Evolutionary conservation across 116 monocot species (phyloP), one percentile per base, ranked within the genome.

Genomic region (Trichopus zeylanicus): DNA sequence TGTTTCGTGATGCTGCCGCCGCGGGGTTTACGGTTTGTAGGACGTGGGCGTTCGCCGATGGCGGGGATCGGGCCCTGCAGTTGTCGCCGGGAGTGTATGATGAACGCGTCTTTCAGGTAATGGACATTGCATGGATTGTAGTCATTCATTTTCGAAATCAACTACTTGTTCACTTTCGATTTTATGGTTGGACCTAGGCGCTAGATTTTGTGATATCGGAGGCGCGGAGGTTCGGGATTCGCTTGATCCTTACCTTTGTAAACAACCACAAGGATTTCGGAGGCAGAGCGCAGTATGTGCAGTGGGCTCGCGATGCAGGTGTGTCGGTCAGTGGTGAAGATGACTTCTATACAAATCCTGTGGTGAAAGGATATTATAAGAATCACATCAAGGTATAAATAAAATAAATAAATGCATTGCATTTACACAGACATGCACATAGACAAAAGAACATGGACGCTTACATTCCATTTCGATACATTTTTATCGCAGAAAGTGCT

Each of bases 181-280:
- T n/a, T n/a, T n/a, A n/a, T n/a, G n/a, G n/a, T n/a, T n/a, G n/a
- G n/a, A n/a, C n/a, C n/a, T n/a, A 79, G 79, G 81, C 57, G 21
- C 64, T 86, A 9, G 86, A 86, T 61, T 86, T 77, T 66, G 81
- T 81, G 60, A 61, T 81, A 19, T 77, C 86, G 24, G 81, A 86
- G 69, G 86, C 86, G 0, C 26, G 48, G 4, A 75, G 60, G 29
- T 29, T 66, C 12, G 63, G 78, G 0, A 46, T 86, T 9, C 51
- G 69, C 4, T 38, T 86, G 68, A 78, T 86, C 12, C 46, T 81
- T 67, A 81, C 71, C 55, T 47, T 86, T n/a, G 68, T 65, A 5
- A 81, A 81, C 71, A 81, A 80, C 55, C 71, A 54, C 59, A 59
- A 67, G 2, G 66, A 75, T 19, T 80, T 57, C 29, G 80, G 75